Conservation (phyloP, 83 land plant species). For the Diphasiastrum complanatum region DNA sequence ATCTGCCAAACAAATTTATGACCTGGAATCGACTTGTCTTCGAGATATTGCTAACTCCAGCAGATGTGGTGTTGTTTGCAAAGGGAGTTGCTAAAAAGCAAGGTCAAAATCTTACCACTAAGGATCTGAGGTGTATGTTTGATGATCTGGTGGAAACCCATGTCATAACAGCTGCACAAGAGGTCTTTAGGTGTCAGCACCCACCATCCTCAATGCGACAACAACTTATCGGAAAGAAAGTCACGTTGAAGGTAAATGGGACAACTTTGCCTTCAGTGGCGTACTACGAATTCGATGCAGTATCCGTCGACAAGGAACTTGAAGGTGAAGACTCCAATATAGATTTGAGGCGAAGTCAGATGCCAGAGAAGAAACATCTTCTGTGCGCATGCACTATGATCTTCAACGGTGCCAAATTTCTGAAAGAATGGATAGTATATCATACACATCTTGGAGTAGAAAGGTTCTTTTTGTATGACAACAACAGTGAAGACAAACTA, state of each 20-base stretch:
- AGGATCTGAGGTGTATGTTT: slow-evolving; percentile 3
- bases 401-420: slow-evolving; percentile 62
- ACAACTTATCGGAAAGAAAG: slow-evolving; percentile 24
- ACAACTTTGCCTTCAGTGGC: slow-evolving; percentile 44
- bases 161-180: slow-evolving; percentile 51
- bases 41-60: background rate
- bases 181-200: slow-evolving; percentile 54
- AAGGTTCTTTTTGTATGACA: slow-evolving; percentile 75
- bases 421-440: slow-evolving; percentile 65
- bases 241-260: slow-evolving; percentile 30
- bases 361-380: slow-evolving; percentile 9
- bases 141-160: slow-evolving; percentile 28
- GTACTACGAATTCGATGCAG: background rate
- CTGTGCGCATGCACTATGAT: slow-evolving; percentile 81
- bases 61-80: background rate
- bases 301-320: slow-evolving; percentile 1
- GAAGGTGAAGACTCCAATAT: background rate
- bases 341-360: background rate
- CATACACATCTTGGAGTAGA: slow-evolving; percentile 56
- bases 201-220: slow-evolving; percentile 24
- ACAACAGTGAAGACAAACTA: slow-evolving; percentile 64
- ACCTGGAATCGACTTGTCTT: slow-evolving; percentile 26
- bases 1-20: background rate
- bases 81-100: background rate
- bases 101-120: background rate